Conservation (phyloP, 345 rosid genomes). For the Stellera chamaejasme region DNA sequence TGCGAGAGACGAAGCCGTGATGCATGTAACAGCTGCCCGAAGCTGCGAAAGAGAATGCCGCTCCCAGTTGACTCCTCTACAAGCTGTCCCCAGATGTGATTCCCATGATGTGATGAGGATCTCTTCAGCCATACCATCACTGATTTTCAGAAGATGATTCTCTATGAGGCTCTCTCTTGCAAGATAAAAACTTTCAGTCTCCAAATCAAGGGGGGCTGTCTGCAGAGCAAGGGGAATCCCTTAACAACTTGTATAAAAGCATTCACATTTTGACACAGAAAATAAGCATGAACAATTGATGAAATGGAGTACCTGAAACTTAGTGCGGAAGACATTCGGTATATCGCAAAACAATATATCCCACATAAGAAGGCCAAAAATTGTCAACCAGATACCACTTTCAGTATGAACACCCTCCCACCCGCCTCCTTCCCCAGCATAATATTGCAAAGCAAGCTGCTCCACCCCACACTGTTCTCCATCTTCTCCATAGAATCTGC, state of each 20-base stretch:
- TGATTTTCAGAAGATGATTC: conserved; percentile 44
- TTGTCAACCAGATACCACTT: conserved; percentile 89
- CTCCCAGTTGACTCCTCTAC: conserved; percentile 81
- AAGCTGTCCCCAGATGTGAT: conserved; percentile 52
- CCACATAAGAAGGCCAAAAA: conserved; percentile 93
- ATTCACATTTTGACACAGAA: background rate
- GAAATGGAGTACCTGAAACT: conserved; percentile 55
- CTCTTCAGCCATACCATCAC: conserved; percentile 78
- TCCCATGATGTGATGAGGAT: conserved; percentile 75
- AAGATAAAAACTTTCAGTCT: conserved; percentile 52
- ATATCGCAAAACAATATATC: conserved; percentile 62
- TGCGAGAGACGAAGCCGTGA: conserved; percentile 68
- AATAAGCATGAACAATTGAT: background rate
- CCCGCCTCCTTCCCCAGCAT: conserved; percentile 76
- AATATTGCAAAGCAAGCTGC: conserved; percentile 86
- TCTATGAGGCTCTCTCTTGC: conserved; percentile 50
- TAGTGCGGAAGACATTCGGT: conserved; percentile 69
- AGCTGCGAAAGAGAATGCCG: conserved; percentile 60
- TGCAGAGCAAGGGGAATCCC: conserved; percentile 21
- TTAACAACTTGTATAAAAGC: conserved; percentile 1
- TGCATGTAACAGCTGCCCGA: conserved; percentile 77
- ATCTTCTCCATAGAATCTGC: conserved; percentile 81
- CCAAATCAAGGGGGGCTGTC: conserved; percentile 89
- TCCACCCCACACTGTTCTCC: conserved; percentile 93
- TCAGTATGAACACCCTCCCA: conserved; percentile 88